Percentiles rank a stretch among this genome's conserved stretches.
Evolutionary conservation across 2,329 filamentous ascomycete species (phyloP).

Genomic region (Ceratocystiopsis minuta): DNA sequence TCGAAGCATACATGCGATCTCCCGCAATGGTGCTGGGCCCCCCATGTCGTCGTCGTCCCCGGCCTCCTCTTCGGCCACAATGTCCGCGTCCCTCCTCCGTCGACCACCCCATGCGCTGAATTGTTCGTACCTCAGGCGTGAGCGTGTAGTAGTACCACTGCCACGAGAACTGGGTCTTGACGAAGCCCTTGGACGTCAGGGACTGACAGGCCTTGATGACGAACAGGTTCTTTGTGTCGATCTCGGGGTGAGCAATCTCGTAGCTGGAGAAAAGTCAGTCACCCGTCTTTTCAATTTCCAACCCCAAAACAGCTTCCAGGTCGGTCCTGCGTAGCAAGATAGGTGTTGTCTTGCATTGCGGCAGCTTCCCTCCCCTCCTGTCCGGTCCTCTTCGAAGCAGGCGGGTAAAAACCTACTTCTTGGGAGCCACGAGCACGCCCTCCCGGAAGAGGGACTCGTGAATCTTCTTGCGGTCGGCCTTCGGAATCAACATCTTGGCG

Average conservation of each 20-base stretch:
- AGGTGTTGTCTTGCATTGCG: no score
- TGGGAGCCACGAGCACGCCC: conserved; percentile 89
- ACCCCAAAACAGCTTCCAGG: no score
- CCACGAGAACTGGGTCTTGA: conserved; percentile 99
- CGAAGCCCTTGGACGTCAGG: conserved; percentile 84
- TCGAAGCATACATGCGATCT: no score
- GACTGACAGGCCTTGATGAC: conserved; percentile 99
- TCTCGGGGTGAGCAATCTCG: conserved; percentile 54
- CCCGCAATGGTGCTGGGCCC: no score
- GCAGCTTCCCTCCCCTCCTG: no score
- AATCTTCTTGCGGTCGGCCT: conserved; percentile 99
- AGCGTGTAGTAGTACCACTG: conserved; percentile 99
- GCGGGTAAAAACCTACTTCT: conserved; percentile 36
- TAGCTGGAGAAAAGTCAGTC: conserved; percentile 11
- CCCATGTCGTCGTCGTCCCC: no score
- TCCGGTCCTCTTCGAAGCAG: no score
- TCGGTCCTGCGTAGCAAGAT: no score
- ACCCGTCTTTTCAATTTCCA: no score
- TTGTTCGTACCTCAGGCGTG: conserved; percentile 11
- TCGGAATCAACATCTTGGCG: conserved; percentile 88
- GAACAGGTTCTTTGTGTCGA: conserved; percentile 99
- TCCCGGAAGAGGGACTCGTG: conserved; percentile 91
- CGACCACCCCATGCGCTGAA: no score
- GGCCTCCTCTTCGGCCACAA: no score
- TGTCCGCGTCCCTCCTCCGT: no score